Base-by-base conservation (phyloP, 352 stramenopile species). In the Globisporangium abappressorium region DNA sequence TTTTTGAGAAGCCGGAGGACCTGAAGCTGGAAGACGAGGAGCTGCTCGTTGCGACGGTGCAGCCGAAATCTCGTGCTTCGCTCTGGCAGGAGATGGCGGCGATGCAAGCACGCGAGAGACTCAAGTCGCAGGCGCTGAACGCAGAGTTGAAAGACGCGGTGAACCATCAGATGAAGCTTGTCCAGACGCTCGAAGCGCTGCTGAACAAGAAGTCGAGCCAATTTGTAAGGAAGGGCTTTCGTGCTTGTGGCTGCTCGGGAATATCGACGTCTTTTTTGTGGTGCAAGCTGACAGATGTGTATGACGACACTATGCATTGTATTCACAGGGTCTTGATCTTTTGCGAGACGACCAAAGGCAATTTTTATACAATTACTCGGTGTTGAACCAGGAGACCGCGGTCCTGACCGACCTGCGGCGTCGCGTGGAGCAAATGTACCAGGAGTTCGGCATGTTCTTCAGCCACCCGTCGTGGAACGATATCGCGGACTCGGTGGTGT, bases 141-240 rank as follows among this genome's bases (percentile, higher is more conserved):
- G 28, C 28, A 3, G 28, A 30, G 28, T 30, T 30, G 28, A 30
- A 30, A 30, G 28, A 30, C 28, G 28, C 28, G 28, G 28, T 30
- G 28, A 30, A 76, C 51, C 64, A 71, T 14, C 76, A 86, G 65
- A 75, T 84, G 56, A 74, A 79, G 58, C 60, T 84, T 55, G 63
- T 69, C 33, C 76, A 82, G 59, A 76, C 69, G 15, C 69, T 85
- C 11, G 78, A 85, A 47, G 68, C 74, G 53, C 73, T 85, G 46
- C 60, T 74, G 30, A 72, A 78, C 18, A 66, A 59, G 15, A 15
- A n/a, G 2, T 43, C 28, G 70, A 77, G 34, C 61, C 65, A 0
- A 69, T 71, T 24, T 63, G 49, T 8, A 66, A 77, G 33, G 26
- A 12, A 15, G 47, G 30, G 36, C 36, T 41, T 41, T 41, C 15